Evolutionary conservation across 2,329 filamentous ascomycete species (phyloP).

Genomic region (Chaetomiaceae sp.): DNA sequence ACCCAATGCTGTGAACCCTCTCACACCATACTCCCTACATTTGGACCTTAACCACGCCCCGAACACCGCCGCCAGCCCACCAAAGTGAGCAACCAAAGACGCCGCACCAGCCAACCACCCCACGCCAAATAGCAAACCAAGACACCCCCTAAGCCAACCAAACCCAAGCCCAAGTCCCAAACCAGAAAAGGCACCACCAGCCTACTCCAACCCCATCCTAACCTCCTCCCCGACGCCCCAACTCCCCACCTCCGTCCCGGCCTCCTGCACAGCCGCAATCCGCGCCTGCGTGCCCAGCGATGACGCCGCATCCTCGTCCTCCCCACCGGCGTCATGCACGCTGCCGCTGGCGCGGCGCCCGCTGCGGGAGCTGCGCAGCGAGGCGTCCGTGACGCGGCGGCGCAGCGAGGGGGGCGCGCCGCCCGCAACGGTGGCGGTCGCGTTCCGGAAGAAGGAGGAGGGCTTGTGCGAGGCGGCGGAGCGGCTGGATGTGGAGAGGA

Average conservation of each 20-base stretch:
- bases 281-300: slow-evolving; percentile 42
- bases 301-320: slow-evolving; percentile 36
- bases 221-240: slow-evolving; percentile 83
- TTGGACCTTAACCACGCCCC: too few species aligned
- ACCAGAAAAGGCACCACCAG: background rate
- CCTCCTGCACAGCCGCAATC: slow-evolving; percentile 47
- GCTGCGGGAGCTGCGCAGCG: slow-evolving; percentile 16
- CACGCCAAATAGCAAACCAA: too few species aligned
- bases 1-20: too few species aligned
- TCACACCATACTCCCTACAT: too few species aligned
- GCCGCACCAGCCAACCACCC: too few species aligned
- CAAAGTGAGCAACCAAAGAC: too few species aligned
- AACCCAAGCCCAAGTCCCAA: background rate
- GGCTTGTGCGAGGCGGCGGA: slow-evolving; percentile 39
- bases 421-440: too few species aligned
- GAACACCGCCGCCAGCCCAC: too few species aligned
- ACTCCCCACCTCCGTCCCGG: slow-evolving; percentile 49
- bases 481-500: slow-evolving; percentile 43
- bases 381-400: slow-evolving; percentile 28
- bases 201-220: slow-evolving; percentile 70
- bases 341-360: slow-evolving; percentile 27
- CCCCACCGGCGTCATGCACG: slow-evolving; percentile 24
- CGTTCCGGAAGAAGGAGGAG: too few species aligned
- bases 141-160: background rate
- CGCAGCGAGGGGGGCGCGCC: slow-evolving; percentile 36